These are phyloP conservation scores for Solanum infundibuliforme DNA, from an alignment of 257 asterid species.

Conservation along the genomic window DNA sequence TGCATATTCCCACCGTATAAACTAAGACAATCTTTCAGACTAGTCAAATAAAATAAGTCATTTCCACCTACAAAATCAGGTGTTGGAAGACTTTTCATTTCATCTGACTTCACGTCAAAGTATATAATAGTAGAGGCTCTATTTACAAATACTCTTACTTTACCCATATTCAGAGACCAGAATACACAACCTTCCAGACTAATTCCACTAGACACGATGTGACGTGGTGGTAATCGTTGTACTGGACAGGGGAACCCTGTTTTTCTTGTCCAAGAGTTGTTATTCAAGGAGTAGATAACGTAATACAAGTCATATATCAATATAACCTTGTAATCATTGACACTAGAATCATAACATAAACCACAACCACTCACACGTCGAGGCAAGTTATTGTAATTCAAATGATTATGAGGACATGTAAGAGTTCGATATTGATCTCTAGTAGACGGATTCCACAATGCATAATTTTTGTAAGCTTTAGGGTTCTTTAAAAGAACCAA, in stretches of 20 bases:
- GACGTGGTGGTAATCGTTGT: too few species aligned
- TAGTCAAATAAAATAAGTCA: background rate
- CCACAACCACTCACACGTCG: background rate
- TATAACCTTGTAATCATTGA: background rate
- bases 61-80: background rate
- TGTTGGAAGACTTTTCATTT: background rate
- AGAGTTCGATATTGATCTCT: too few species aligned
- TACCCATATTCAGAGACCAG: background rate
- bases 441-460: background rate
- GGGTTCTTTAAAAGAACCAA: background rate
- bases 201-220: too few species aligned
- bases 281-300: background rate
- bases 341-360: background rate
- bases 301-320: too few species aligned
- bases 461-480: background rate
- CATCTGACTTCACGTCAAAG: background rate
- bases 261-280: background rate
- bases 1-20: background rate
- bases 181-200: background rate
- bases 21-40: background rate
- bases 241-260: background rate
- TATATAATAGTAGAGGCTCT: background rate
- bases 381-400: background rate
- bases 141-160: background rate
- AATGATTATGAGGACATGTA: background rate